Evolutionary conservation across 2,329 filamentous ascomycete genomes (phyloP).

Genomic region (Claviceps sp.): DNA sequence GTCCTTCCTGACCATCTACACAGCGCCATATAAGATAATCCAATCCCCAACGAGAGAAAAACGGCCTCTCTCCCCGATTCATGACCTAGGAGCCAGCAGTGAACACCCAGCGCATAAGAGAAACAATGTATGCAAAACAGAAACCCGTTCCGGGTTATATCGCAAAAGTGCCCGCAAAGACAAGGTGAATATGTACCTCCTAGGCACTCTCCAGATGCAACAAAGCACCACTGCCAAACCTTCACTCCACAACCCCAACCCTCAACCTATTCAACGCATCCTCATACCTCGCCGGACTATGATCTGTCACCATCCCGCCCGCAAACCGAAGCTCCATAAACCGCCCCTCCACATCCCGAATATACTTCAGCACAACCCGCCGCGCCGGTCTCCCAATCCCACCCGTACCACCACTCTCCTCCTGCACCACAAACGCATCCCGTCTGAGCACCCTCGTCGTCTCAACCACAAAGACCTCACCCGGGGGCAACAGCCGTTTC

Average conservation of each 20-base stretch:
- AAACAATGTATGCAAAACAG: no score
- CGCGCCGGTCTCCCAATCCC: slow-evolving; percentile 52
- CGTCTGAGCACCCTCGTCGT: slow-evolving; percentile 52
- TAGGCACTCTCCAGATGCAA: neutral
- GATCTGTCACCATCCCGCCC: slow-evolving; percentile 61
- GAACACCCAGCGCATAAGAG: no score
- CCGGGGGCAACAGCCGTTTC: slow-evolving; percentile 58
- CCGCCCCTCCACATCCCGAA: slow-evolving; percentile 54
- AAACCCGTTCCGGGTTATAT: no score
- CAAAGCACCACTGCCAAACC: neutral
- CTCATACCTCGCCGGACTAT: slow-evolving; percentile 64
- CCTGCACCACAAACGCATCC: slow-evolving; percentile 43
- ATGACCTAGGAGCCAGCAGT: no score
- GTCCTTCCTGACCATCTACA: no score
- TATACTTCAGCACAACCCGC: slow-evolving; percentile 55
- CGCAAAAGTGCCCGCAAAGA: no score
- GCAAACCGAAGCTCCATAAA: slow-evolving; percentile 62
- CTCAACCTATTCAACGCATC: slow-evolving; percentile 49
- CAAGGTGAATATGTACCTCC: no score
- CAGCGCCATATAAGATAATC: no score
- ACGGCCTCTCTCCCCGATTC: no score
- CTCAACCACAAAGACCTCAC: slow-evolving; percentile 63
- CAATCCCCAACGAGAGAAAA: no score
- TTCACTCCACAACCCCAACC: slow-evolving; percentile 28
- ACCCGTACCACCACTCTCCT: slow-evolving; percentile 15